Base-by-base conservation (phyloP, 2,329 filamentous ascomycete genomes). In the Neonectria punicea region DNA sequence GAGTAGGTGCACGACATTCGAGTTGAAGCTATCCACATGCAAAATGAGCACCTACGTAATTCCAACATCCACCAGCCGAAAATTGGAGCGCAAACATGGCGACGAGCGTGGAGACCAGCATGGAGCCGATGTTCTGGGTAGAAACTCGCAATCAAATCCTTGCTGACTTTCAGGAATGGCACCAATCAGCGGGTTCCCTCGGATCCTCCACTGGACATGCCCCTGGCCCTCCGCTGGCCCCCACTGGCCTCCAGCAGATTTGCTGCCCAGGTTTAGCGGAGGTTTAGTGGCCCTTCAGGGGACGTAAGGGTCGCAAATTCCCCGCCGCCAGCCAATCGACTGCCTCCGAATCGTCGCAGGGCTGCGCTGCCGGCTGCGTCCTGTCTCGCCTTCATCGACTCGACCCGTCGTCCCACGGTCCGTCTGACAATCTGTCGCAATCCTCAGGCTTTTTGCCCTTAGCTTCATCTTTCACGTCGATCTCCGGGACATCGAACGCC, bases 241-340 rank as follows among this genome's bases (percentile, higher is more conserved):
- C 47, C 61, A 32, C 61, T 53, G 49, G 49, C 53, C 43, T 61
- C 36, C 44, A 61, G 57, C 39, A 61, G 55, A 44, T 62, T 63
- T 44, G 53, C 41, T 43, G 53, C 53, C 60, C 60, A 34, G 47
- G 39, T 44, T 53, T 53, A 47, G 36, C 51, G 49, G 43, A 34
- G 47, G 39, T 44, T 53, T 53, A 47, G 36, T 47, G 46, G 43
- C 25, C 47, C 50, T 55, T 47, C 44, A 49, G 46, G 71, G 62
- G 63, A 54, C 20, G 13, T 58, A 62, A 67, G 65, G 72, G 61
- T 70, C 66, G 60, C 50, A 50, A 55, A 60, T 62, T 64, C 68
- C 70, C 72, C 68, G 63, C 69, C 22, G 59, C 51, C 47, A 56
- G 58, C 72, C 72, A 74, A 74, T 74, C 62, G 70, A 72, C 47